phyloP scores from a whole-genome alignment of 179 eudicot species.

The Actinidia chinensis region DNA sequence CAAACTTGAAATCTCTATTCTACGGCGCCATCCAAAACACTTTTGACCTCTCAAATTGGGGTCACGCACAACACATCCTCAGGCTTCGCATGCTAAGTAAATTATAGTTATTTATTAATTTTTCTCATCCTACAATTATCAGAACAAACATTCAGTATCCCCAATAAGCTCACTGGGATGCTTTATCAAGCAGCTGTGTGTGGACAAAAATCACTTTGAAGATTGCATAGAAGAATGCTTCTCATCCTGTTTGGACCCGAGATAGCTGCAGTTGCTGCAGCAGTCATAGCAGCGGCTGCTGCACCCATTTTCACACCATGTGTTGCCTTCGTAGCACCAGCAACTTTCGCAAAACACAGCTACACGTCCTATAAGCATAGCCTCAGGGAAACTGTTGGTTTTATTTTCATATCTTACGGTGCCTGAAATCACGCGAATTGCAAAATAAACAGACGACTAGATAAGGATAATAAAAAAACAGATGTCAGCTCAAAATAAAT shows the following conservation, averaged over 20 bases:
- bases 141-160: neutral
- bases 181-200: slow-evolving; percentile 1
- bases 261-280: slow-evolving; percentile 74
- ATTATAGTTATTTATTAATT: neutral
- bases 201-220: slow-evolving; percentile 33
- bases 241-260: slow-evolving; percentile 62
- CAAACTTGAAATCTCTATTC: neutral
- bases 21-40: neutral
- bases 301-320: slow-evolving; percentile 87
- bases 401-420: slow-evolving; percentile 50
- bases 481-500: neutral
- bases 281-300: slow-evolving; percentile 90
- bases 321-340: slow-evolving; percentile 77
- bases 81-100: neutral
- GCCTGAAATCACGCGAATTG: neutral
- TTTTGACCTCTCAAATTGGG: neutral
- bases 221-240: slow-evolving; percentile 45
- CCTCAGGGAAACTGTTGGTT: slow-evolving; percentile 85
- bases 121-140: neutral
- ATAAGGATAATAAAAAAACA: neutral
- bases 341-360: slow-evolving; percentile 81
- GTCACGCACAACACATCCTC: neutral
- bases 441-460: neutral
- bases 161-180: neutral
- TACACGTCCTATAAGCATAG: slow-evolving; percentile 81